Evolutionary conservation across 495 filamentous ascomycete species (phyloP).

Genomic region (Pyrenula aspistea): DNA sequence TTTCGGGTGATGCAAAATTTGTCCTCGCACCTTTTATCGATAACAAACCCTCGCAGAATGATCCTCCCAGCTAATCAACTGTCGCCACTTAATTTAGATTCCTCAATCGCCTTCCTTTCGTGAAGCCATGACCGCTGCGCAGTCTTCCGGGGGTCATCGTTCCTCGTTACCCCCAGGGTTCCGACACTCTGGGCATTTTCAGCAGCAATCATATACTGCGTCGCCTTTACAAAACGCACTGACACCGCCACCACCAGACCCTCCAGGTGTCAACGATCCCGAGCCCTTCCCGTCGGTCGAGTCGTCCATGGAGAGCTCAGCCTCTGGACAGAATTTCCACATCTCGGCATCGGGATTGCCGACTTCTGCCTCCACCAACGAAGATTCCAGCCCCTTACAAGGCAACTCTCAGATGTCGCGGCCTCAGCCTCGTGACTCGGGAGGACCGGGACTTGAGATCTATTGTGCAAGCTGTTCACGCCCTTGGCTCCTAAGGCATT

Average conservation of each 20-base stretch:
- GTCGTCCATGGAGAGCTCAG: conserved; percentile 44
- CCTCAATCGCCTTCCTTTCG: conserved; percentile 52
- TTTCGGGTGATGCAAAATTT: neutral
- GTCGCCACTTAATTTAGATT: conserved; percentile 28
- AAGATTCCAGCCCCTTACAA: conserved; percentile 35
- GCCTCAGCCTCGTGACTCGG: conserved; percentile 20
- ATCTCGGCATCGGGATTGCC: conserved; percentile 36
- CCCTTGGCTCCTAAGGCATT: conserved; percentile 59
- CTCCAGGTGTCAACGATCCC: conserved; percentile 41
- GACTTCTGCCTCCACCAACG: conserved; percentile 21
- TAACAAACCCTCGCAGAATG: neutral
- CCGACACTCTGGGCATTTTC: conserved; percentile 27
- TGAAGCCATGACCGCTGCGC: conserved; percentile 29
- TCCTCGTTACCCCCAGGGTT: conserved; percentile 64
- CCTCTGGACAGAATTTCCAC: conserved; percentile 54
- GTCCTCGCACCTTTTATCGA: neutral
- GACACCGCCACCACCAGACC: conserved; percentile 65
- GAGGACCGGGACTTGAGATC: conserved; percentile 56
- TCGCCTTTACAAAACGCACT: conserved; percentile 79
- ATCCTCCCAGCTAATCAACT: neutral
- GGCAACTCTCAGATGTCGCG: neutral
- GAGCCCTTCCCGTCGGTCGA: conserved; percentile 84
- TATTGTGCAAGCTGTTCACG: conserved; percentile 78
- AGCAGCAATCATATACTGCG: conserved; percentile 67
- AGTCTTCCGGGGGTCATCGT: conserved; percentile 39